phyloP scores from a whole-genome alignment of 2,329 filamentous ascomycete genomes.

The Plectosphaerella plurivora region DNA sequence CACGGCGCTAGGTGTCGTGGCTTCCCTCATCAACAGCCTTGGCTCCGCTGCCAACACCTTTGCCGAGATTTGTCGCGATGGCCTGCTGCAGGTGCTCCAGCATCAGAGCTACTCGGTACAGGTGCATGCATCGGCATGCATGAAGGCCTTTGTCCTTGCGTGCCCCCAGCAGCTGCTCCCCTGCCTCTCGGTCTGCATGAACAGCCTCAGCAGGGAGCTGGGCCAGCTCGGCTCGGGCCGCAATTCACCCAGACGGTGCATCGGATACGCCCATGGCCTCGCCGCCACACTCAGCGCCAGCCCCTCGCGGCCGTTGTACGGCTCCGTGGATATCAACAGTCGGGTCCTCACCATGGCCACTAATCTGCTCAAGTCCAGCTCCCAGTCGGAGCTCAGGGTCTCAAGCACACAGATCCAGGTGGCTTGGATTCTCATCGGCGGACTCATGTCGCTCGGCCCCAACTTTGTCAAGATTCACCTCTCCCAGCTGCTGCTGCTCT shows the following conservation, averaged over 20 bases:
- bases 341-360: conserved; percentile 88
- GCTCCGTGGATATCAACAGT: conserved; percentile 93
- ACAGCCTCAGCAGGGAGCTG: conserved; percentile 84
- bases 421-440: conserved; percentile 94
- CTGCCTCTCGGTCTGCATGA: conserved; percentile 93
- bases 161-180: conserved; percentile 89
- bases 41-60: conserved; percentile 78
- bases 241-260: conserved; percentile 76
- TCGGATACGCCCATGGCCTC: conserved; percentile 88
- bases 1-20: conserved; percentile 71
- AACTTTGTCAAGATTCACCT: conserved; percentile 99
- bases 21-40: conserved; percentile 72
- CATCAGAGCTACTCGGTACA: conserved; percentile 97
- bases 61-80: conserved; percentile 80
- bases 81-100: conserved; percentile 81
- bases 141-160: conserved; percentile 82
- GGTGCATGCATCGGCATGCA: conserved; percentile 78
- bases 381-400: conserved; percentile 82
- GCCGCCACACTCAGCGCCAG: conserved; percentile 89
- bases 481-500: conserved; percentile 85
- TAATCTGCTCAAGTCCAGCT: conserved; percentile 84
- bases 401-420: conserved; percentile 96
- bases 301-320: conserved; percentile 81
- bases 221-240: conserved; percentile 69
- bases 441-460: conserved; percentile 91